Base-by-base conservation (phyloP, 208 protist genomes). In the Trypanosomatidae sp. region DNA sequence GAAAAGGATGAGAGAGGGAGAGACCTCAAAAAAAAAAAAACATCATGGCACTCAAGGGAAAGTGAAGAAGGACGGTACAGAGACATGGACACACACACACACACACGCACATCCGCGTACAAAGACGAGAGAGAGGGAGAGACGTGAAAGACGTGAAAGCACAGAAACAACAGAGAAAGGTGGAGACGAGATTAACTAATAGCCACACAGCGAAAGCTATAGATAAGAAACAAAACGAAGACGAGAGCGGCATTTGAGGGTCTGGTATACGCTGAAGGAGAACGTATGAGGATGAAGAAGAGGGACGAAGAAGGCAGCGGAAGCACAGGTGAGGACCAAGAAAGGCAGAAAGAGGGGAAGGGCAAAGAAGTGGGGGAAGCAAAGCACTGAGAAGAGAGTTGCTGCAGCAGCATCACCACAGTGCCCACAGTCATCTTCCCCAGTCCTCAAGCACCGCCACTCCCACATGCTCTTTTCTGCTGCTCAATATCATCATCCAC, bases 281-380 rank as follows among this genome's bases (percentile, higher is more conserved):
- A 62, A 19, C 17, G 17, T 7, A 41, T 8, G 17, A 36, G 43
- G 33, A 62, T 10, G 56, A 7, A 36, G 19, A 58, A 25, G 22
- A 25, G n/a, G 7, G 52, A 28, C 52, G 22, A 30, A 68, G 41
- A 36, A 69, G 47, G 69, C 1, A 62, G 55, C 30, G 36, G 65
- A 25, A 73, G 66, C 41, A 74, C 55, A 73, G n/a, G 56, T 43
- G 4, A 13, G 44, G 39, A 22, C 25, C 44, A 53, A 66, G 19
- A 55, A 68, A 55, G 25, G 41, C 33, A 66, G 69, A 70, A 17
- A 66, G 5, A 49, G 66, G 53, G 22, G 10, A 50, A 56, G 36
- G 7, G 19, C 15, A 62, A 17, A 7, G 33, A n/a, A 62, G 3
- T 3, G 22, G 19, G 30, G 15, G n/a, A 59, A 33, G 33, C 33